phyloP scores from a whole-genome alignment of 73 alveolate genomes.

The Symbiodinium natans region DNA sequence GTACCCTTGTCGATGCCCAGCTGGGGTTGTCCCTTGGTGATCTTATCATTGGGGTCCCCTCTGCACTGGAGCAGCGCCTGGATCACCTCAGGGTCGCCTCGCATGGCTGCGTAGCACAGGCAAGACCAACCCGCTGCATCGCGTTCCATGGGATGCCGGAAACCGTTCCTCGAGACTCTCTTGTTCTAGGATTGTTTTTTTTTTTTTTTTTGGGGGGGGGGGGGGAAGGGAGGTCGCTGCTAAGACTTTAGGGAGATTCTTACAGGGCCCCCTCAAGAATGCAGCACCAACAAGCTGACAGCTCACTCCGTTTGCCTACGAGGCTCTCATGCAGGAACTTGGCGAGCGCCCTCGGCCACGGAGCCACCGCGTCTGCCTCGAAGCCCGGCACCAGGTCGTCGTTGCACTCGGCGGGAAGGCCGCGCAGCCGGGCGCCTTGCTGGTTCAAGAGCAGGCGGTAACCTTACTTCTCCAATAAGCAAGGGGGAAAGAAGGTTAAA shows the following conservation, averaged over 20 bases:
- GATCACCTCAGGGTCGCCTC: neutral
- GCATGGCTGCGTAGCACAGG: neutral
- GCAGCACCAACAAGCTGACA: no score
- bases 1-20: neutral
- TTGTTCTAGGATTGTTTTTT: no score
- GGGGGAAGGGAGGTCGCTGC: no score
- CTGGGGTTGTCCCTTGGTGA: slow-evolving; percentile 23
- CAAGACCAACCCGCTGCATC: slow-evolving; percentile 8
- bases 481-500: no score
- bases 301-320: no score
- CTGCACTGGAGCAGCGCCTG: slow-evolving; percentile 3
- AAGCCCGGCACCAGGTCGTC: neutral
- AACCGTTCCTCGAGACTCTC: no score
- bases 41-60: slow-evolving; percentile 6
- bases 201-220: no score
- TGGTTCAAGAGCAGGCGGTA: slow-evolving; percentile 1
- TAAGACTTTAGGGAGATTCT: no score
- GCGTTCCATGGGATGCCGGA: neutral
- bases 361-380: neutral
- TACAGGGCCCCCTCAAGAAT: no score
- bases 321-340: neutral
- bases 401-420: neutral
- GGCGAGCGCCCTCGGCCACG: neutral
- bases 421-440: neutral
- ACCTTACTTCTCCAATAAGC: no score